phyloP scores from a whole-genome alignment of 192 early-diverging fungal genomes.

The Allomyces arbusculus region DNA sequence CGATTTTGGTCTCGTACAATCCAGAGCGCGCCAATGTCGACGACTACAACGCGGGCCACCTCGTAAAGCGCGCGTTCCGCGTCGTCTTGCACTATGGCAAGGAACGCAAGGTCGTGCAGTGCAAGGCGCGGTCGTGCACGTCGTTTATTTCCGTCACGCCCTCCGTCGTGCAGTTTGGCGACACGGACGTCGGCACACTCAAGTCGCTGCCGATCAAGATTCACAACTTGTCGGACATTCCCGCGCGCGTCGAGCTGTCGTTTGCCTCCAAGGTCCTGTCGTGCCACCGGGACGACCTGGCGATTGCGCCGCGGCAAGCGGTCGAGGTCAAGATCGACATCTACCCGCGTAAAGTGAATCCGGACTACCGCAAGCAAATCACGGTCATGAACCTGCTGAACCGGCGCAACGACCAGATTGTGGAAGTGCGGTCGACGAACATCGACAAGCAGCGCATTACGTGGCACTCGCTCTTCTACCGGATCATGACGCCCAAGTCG shows the following conservation, averaged over 20 bases:
- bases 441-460: slow-evolving; percentile 94
- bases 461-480: slow-evolving; percentile 89
- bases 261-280: slow-evolving; percentile 87
- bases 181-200: slow-evolving; percentile 79
- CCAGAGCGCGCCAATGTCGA: slow-evolving; percentile 40
- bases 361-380: slow-evolving; percentile 90
- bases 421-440: slow-evolving; percentile 80
- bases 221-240: slow-evolving; percentile 66
- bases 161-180: slow-evolving; percentile 74
- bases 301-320: slow-evolving; percentile 55
- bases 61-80: slow-evolving; percentile 43
- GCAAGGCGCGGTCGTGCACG: slow-evolving; percentile 76
- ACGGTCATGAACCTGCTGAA: slow-evolving; percentile 81
- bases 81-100: slow-evolving; percentile 42
- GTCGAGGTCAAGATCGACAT: slow-evolving; percentile 75
- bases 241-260: slow-evolving; percentile 59
- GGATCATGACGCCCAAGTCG: slow-evolving; percentile 61
- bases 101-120: slow-evolving; percentile 65
- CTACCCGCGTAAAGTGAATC: slow-evolving; percentile 93
- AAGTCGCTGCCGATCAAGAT: slow-evolving; percentile 69
- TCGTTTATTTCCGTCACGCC: slow-evolving; percentile 78
- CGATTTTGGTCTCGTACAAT: slow-evolving; percentile 57
- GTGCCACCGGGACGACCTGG: slow-evolving; percentile 43
- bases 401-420: slow-evolving; percentile 67
- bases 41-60: slow-evolving; percentile 50